phyloP scores from a whole-genome alignment of 139 green algal genomes.

The Diplosphaera chodatii region DNA sequence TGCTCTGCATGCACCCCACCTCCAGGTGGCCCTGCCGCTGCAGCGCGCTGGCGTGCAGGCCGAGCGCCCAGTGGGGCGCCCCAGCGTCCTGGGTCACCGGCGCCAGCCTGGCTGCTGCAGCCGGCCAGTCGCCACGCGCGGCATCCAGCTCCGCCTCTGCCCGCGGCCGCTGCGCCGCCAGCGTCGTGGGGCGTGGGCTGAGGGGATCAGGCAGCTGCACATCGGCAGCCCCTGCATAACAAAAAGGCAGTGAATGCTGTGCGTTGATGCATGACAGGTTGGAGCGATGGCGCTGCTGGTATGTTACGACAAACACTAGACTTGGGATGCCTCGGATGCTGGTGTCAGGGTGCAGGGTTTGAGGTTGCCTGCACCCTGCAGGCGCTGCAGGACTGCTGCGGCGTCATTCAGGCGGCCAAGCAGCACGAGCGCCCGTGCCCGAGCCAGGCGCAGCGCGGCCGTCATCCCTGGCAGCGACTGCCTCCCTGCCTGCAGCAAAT shows the following conservation, averaged over 20 bases:
- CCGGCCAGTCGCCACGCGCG: too few relatives aligned
- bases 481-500: neutral
- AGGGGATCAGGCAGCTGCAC: neutral
- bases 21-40: constrained; percentile 10
- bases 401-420: constrained; percentile 25
- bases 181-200: neutral
- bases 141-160: neutral
- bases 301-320: too few relatives aligned
- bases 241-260: too few relatives aligned
- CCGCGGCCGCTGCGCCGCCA: neutral
- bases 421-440: constrained; percentile 32
- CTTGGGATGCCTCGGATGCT: too few relatives aligned
- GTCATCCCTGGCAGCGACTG: neutral
- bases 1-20: too few relatives aligned
- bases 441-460: constrained; percentile 29
- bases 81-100: constrained; percentile 9
- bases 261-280: too few relatives aligned
- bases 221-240: neutral
- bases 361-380: neutral
- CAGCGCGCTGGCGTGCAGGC: constrained; percentile 30
- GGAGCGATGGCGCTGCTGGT: too few relatives aligned
- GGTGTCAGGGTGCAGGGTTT: too few relatives aligned
- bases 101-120: neutral
- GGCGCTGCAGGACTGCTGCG: neutral
- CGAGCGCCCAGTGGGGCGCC: constrained; percentile 31